A percentile compares a stretch with the other conserved stretches of the same genome.
These are phyloP conservation scores for Emiliania huxleyi DNA, from an alignment of 78 protist genomes.

Conservation along the genomic window DNA sequence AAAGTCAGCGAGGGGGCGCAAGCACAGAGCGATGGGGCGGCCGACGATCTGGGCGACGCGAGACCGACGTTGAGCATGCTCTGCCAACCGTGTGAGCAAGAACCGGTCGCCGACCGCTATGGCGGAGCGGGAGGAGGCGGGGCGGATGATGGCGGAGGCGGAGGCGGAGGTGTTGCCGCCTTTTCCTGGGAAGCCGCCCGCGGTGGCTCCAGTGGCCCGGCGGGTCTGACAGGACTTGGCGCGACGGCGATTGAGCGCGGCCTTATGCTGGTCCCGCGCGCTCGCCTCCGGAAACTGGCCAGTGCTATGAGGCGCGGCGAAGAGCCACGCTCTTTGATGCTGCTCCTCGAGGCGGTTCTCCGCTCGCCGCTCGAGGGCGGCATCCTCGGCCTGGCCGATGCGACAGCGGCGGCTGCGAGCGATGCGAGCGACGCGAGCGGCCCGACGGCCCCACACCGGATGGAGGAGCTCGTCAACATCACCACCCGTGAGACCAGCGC, in stretches of 20 bases:
- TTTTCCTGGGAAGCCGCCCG: too few species aligned
- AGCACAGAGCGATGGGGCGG: too few species aligned
- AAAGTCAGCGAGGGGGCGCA: too few species aligned
- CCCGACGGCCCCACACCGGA: too few species aligned
- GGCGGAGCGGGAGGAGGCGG: neutral
- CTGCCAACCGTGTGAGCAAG: too few species aligned
- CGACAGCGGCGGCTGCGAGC: too few species aligned
- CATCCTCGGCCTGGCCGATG: neutral
- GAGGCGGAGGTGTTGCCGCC: neutral
- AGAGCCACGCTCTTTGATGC: neutral
- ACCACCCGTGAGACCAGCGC: too few species aligned
- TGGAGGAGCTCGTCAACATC: too few species aligned
- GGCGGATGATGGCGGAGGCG: neutral
- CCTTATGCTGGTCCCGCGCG: neutral
- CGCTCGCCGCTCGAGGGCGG: neutral
- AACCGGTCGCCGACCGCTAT: too few species aligned
- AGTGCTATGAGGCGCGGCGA: neutral
- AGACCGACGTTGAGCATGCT: too few species aligned
- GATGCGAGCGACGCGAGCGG: too few species aligned
- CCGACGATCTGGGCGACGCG: too few species aligned
- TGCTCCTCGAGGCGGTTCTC: neutral
- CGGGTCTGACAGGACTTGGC: neutral
- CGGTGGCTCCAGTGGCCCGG: neutral
- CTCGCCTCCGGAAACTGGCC: neutral
- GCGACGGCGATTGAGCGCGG: neutral